Percentiles rank a stretch among this genome's conserved stretches.
These are phyloP conservation scores for Yarrowia sp. DNA, from an alignment of 805 yeast species.

Conservation along the genomic window DNA sequence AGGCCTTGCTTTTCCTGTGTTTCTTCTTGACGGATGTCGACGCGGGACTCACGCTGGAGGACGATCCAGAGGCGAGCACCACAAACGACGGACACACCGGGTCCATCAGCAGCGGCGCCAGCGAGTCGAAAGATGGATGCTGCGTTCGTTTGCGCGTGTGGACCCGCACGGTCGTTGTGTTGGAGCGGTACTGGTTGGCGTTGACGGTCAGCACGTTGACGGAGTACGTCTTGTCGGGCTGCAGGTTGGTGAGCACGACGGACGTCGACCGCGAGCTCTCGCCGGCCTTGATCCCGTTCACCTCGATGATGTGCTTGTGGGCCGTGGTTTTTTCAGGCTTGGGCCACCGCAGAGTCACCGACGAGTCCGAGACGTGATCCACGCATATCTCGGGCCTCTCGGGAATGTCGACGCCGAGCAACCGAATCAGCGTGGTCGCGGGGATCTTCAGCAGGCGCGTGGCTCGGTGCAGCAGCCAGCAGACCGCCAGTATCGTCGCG, in stretches of 20 bases:
- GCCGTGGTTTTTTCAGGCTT: conserved; percentile 37
- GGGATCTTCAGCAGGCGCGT: conserved; percentile 39
- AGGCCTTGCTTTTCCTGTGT: conserved; percentile 28
- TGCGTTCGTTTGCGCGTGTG: conserved; percentile 35
- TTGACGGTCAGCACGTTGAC: conserved; percentile 40
- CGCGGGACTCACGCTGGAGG: not conserved
- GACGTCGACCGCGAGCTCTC: conserved; percentile 39
- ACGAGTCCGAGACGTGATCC: conserved; percentile 36
- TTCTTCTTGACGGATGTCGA: not conserved
- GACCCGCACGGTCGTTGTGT: conserved; percentile 33
- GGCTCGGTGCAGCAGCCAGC: conserved; percentile 41
- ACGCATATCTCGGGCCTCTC: conserved; percentile 38
- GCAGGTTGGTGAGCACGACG: conserved; percentile 38
- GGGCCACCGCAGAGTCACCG: conserved; percentile 40
- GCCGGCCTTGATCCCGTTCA: conserved; percentile 39
- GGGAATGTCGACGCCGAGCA: conserved; percentile 41
- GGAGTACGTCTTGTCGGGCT: conserved; percentile 38
- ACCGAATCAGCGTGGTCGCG: conserved; percentile 37
- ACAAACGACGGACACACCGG: not conserved
- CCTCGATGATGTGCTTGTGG: conserved; percentile 38
- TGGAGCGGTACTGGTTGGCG: conserved; percentile 35
- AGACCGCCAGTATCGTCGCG: conserved; percentile 36
- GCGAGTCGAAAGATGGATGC: conserved; percentile 34
- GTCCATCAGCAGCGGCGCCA: conserved; percentile 27
- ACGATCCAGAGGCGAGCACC: not conserved